Base-by-base conservation (phyloP, 306 rosid species). In the Pyrus communis region DNA sequence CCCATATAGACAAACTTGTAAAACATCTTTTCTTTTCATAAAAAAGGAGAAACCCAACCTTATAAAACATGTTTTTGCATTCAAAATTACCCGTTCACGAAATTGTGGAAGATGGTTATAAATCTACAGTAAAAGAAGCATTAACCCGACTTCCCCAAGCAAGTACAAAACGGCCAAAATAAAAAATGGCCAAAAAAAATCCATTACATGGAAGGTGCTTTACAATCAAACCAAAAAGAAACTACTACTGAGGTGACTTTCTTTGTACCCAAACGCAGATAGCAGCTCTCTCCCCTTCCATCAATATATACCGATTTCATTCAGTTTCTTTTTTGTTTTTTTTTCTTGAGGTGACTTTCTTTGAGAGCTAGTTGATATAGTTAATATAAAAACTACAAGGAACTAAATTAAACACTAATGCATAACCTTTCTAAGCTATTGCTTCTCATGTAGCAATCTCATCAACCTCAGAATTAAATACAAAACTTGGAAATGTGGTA, bases 401-500 rank as follows among this genome's bases (percentile, higher is more conserved):
- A 19, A 30, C 61, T 61, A 66, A 38, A 40, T 42, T 4, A n/a
- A 67, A 51, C 73, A 51, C 77, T 77, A 81, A 78, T 58, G 64
- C 42, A 55, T 27, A 64, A 62, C 64, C 64, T 73, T 60, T 75
- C 71, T 81, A 78, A 68, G 21, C 73, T 77, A 63, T 23, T 15
- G 27, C 45, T 25, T 42, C 61, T 91, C 75, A 95, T 5, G 89
- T 77, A 27, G 81, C 86, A 76, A 91, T 79, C 80, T 92, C 99
- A 7, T 95, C 99, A 69, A 92, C 86, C 85, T 89, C 88, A 2
- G 97, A 85, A 86, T 92, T 66, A 80, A 95, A 95, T 57, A 95
- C 91, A 81, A 95, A 95, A 78, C 97, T 95, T 45, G 99, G 99
- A 67, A 95, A 95, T 11, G 90, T 71, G 12, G 97, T 95, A 2